Conservation (phyloP, 768 basidiomycete species). For the Macrocybe gigantea region DNA sequence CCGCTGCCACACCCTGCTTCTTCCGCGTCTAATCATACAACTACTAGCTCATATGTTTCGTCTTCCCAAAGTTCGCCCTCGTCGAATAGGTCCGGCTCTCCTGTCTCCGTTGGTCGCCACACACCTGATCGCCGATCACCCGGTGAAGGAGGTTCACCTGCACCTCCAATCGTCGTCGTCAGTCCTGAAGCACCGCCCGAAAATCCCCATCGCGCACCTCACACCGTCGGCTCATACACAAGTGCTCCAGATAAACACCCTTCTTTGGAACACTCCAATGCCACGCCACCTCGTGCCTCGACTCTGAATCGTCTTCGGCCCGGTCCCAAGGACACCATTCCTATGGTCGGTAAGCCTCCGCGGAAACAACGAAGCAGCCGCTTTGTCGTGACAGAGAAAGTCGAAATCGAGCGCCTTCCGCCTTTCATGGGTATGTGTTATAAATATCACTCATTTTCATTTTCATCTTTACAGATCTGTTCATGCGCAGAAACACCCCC, state of each 20-base stretch:
- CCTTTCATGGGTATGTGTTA: slow-evolving; percentile 72
- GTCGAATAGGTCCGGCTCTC: slow-evolving; percentile 37
- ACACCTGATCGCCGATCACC: slow-evolving; percentile 58
- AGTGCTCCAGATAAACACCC: slow-evolving; percentile 26
- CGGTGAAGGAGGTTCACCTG: slow-evolving; percentile 38
- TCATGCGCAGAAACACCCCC: slow-evolving; percentile 71
- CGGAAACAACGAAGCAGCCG: slow-evolving; percentile 97
- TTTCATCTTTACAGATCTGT: slow-evolving; percentile 7
- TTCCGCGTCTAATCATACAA: slow-evolving; percentile 15
- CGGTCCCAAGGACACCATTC: slow-evolving; percentile 93
- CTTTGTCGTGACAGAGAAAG: slow-evolving; percentile 93
- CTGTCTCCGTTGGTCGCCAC: slow-evolving; percentile 30
- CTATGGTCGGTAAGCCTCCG: slow-evolving; percentile 92
- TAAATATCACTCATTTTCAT: not conserved
- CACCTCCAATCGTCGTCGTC: slow-evolving; percentile 85
- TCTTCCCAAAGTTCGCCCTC: slow-evolving; percentile 34
- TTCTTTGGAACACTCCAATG: slow-evolving; percentile 41
- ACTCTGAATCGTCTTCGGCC: slow-evolving; percentile 72
- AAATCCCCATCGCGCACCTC: slow-evolving; percentile 32
- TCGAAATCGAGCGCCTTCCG: slow-evolving; percentile 92
- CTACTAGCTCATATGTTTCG: slow-evolving; percentile 26
- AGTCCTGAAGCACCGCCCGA: slow-evolving; percentile 63
- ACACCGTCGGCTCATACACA: slow-evolving; percentile 38
- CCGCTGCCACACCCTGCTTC: slow-evolving; percentile 53
- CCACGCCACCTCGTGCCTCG: slow-evolving; percentile 60